Evolutionary conservation across 1,284 basidiomycete genomes (phyloP).

Genomic region (Ustilago trichophora): DNA sequence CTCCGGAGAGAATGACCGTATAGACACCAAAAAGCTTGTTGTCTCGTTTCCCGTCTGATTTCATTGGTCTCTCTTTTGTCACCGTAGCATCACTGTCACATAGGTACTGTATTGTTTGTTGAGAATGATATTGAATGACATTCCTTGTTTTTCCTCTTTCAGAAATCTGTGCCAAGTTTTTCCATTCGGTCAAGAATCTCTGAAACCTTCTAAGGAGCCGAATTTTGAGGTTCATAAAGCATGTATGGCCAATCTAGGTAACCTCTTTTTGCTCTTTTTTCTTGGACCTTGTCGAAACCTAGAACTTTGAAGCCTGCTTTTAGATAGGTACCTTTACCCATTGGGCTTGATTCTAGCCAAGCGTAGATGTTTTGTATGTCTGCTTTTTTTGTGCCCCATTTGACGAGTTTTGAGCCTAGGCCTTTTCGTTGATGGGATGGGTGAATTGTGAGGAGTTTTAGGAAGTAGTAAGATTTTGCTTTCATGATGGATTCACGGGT

Average conservation of each 20-base stretch:
- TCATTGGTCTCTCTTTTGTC: neutral
- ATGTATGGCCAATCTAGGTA: constrained; percentile 34
- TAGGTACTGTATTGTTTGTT: too few relatives aligned
- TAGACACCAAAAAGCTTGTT: too few relatives aligned
- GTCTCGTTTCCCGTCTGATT: too few relatives aligned
- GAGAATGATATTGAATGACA: neutral
- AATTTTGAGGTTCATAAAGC: too few relatives aligned
- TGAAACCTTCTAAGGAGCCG: too few relatives aligned
- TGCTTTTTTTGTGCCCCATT: constrained; percentile 8
- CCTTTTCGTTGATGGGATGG: constrained; percentile 19
- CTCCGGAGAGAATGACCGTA: neutral
- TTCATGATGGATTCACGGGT: constrained; percentile 11
- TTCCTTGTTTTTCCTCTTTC: too few relatives aligned
- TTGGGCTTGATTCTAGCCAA: constrained; percentile 28
- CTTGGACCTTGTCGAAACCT: constrained; percentile 9
- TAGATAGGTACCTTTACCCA: constrained; percentile 20
- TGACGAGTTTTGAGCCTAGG: constrained; percentile 7
- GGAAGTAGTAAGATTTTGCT: constrained; percentile 12
- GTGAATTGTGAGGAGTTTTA: constrained; percentile 25
- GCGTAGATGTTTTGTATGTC: neutral
- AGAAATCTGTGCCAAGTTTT: too few relatives aligned
- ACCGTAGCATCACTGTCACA: too few relatives aligned
- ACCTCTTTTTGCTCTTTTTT: constrained; percentile 3
- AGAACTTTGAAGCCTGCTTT: constrained; percentile 23
- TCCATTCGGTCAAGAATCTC: too few relatives aligned